phyloP scores from a whole-genome alignment of 2,329 filamentous ascomycete species.

The Endoconidiophora polonica region DNA sequence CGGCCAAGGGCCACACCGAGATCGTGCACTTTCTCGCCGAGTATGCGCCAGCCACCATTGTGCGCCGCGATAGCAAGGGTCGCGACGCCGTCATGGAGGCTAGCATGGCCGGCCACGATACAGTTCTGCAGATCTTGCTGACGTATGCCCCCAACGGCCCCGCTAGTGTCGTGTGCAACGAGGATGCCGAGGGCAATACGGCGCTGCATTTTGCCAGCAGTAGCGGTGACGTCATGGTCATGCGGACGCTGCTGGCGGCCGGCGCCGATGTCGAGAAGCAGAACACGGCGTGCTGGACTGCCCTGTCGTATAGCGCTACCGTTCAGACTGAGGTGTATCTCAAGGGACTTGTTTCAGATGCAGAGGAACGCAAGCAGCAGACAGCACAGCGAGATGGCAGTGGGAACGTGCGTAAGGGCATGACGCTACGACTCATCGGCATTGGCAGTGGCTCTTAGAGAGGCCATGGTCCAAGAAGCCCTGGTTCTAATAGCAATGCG shows the following conservation, averaged over 20 bases:
- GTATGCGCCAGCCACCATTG: constrained; percentile 43
- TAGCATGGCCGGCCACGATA: constrained; percentile 42
- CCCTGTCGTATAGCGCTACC: constrained; percentile 66
- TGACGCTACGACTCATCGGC: too few relatives aligned
- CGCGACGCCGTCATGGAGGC: constrained; percentile 58
- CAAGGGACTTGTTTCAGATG: constrained; percentile 57
- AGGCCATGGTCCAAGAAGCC: too few relatives aligned
- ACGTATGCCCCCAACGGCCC: constrained; percentile 42
- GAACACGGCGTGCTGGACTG: constrained; percentile 68
- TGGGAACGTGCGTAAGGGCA: too few relatives aligned
- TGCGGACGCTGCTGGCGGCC: constrained; percentile 60
- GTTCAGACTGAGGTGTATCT: constrained; percentile 75
- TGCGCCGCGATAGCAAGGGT: constrained; percentile 48
- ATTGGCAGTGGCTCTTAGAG: too few relatives aligned
- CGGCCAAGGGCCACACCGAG: constrained; percentile 50
- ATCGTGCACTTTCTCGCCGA: constrained; percentile 57
- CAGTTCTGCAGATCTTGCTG: constrained; percentile 45
- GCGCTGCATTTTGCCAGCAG: constrained; percentile 74
- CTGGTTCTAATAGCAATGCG: too few relatives aligned
- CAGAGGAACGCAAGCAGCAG: constrained; percentile 34
- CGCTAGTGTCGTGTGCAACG: constrained; percentile 33
- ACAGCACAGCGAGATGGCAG: too few relatives aligned
- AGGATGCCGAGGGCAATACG: constrained; percentile 65
- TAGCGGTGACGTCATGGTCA: constrained; percentile 60
- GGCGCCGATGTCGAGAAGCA: constrained; percentile 57